Percentiles rank a stretch among this genome's conserved stretches.
These are phyloP conservation scores for Nakazawaea peltata DNA, from an alignment of 805 yeast species.

Conservation along the genomic window DNA sequence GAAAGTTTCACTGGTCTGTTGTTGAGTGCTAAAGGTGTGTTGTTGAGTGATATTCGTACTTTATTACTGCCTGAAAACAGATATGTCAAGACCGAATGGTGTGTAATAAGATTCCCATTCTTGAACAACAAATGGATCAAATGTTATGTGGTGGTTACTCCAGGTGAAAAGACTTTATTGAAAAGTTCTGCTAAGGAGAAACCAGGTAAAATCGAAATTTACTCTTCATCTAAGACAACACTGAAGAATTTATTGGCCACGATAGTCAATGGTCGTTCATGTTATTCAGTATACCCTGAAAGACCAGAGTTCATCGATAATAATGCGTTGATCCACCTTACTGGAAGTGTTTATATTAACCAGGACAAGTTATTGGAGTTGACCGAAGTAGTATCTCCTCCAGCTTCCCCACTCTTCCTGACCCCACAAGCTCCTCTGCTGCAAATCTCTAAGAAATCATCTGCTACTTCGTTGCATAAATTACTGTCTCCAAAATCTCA, in stretches of 20 bases:
- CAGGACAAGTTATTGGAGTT: conserved; percentile 17
- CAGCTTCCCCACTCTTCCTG: conserved; percentile 14
- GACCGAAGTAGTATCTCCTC: conserved; percentile 25
- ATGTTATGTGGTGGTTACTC: conserved; percentile 42
- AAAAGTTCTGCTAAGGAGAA: conserved; percentile 15
- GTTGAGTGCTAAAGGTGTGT: conserved; percentile 47
- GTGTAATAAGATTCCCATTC: conserved; percentile 51
- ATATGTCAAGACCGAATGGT: conserved; percentile 49
- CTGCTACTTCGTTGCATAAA: conserved; percentile 20
- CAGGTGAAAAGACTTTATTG: conserved; percentile 23
- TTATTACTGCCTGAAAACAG: conserved; percentile 42
- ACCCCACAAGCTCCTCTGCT: not conserved
- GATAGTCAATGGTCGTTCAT: conserved; percentile 33
- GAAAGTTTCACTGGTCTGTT: conserved; percentile 62
- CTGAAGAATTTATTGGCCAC: conserved; percentile 47
- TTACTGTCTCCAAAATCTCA: conserved; percentile 2
- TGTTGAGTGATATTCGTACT: conserved; percentile 50
- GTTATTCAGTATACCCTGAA: conserved; percentile 54
- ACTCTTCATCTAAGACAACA: conserved; percentile 35
- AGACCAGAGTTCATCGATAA: conserved; percentile 47
- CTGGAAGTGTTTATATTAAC: conserved; percentile 46
- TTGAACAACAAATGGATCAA: conserved; percentile 51
- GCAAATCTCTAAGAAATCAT: conserved; percentile 17
- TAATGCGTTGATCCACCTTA: conserved; percentile 46
- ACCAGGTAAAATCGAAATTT: conserved; percentile 46